Base-by-base conservation (phyloP, 139 green algal genomes). In the Tetradesmus lagerheimii region DNA sequence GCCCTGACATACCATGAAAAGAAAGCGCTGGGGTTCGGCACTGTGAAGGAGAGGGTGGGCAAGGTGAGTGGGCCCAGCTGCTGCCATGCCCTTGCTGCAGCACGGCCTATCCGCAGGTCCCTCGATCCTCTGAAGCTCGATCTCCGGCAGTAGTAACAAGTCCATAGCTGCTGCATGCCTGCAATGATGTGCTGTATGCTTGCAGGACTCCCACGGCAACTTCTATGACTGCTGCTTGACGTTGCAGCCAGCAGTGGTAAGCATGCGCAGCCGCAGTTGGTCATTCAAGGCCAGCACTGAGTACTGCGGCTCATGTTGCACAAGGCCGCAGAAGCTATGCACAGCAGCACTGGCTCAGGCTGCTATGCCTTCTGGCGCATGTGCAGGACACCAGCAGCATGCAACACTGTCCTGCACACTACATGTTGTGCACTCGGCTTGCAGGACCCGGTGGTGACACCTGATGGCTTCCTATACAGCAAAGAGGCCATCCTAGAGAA, bases 211-310 rank as follows among this genome's bases (percentile, higher is more conserved):
- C 0, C 78, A 97, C 0, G 97, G 96, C 41, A 98, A 97, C 89
- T 99, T 94, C 86, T 96, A 97, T 71, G 97, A 99, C 87, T 99
- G 97, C 94, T 94, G 94, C 50, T 85, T 99, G 0, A 98, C 97
- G 0, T 90, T 99, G 18, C 92, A 94, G 77, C 93, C 95, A 29
- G 96, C 95, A n/a, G 92, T 96, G 92, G 96, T 98, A 53, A 87
- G 47, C 43, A 83, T 31, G 27, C 45, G 31, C 14, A 43, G 20
- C 83, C 31, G 11, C 27, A 64, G 2, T 9, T 6, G 8, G 20
- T 23, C 31, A 8, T n/a, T 9, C 8, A 31, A 11, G 4, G n/a
- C 20, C 57, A 31, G 16, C 79, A 25, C 41, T n/a, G 39, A 4
- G 9, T 23, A 39, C 12, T 66, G 39, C 27, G 1, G 4, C 3